These are phyloP conservation scores for Globisporangium viniferum DNA, from an alignment of 352 stramenopile genomes.

Conservation along the genomic window DNA sequence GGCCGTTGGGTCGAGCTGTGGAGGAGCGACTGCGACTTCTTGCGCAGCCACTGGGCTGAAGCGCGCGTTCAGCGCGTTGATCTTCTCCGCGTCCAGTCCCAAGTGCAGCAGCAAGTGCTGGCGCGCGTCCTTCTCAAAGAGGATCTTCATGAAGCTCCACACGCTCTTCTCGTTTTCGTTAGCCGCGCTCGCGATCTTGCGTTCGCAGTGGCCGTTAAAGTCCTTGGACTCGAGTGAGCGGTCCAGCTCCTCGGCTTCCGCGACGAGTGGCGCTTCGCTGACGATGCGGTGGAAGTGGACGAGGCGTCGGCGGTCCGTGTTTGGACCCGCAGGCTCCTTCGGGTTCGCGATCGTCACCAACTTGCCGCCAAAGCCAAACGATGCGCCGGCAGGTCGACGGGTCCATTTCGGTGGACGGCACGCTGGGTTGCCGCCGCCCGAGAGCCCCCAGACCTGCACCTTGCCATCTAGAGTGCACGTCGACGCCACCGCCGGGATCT, in stretches of 20 bases:
- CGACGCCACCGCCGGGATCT: conserved; percentile 93
- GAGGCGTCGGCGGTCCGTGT: conserved; percentile 59
- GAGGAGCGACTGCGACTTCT: conserved; percentile 20
- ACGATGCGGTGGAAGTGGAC: conserved; percentile 83
- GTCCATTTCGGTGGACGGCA: conserved; percentile 95
- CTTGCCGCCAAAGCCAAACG: conserved; percentile 96
- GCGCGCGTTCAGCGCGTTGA: conserved; percentile 83
- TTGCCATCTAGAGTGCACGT: conserved; percentile 97
- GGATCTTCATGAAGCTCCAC: conserved; percentile 92
- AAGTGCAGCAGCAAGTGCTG: conserved; percentile 94
- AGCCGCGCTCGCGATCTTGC: conserved; percentile 69
- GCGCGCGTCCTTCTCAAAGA: conserved; percentile 94
- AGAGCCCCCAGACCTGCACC: conserved; percentile 91
- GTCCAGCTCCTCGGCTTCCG: conserved; percentile 89
- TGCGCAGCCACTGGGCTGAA: conserved; percentile 56
- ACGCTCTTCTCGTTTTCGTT: conserved; percentile 72
- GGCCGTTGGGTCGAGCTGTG: conserved; percentile 41
- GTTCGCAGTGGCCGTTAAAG: conserved; percentile 92
- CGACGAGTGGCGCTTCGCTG: conserved; percentile 79
- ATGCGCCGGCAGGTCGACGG: conserved; percentile 84
- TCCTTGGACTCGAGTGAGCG: conserved; percentile 86
- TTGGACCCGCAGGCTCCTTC: conserved; percentile 43
- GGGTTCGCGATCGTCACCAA: conserved; percentile 88
- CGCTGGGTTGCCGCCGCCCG: conserved; percentile 68
- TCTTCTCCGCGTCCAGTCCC: conserved; percentile 92